Conservation (phyloP, 306 rosid species). For the Prunus mongolica region DNA sequence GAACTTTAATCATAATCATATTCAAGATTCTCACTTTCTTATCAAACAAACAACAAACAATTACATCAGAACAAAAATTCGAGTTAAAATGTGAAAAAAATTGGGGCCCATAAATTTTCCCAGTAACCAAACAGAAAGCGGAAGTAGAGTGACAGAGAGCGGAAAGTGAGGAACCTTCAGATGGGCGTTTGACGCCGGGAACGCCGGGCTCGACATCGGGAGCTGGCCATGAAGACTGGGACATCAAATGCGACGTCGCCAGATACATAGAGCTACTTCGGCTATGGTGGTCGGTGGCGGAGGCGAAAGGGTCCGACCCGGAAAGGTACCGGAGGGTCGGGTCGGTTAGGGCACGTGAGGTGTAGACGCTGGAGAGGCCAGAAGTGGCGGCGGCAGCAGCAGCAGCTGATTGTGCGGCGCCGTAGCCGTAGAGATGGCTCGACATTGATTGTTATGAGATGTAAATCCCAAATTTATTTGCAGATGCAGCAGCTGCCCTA, state of each 20-base stretch:
- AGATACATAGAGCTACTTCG: slow-evolving; percentile 21
- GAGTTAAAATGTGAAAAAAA: neutral
- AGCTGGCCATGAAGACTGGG: slow-evolving; percentile 57
- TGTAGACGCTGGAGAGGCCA: slow-evolving; percentile 5
- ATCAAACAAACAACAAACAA: neutral
- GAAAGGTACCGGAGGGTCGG: slow-evolving; percentile 17
- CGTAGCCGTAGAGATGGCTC: slow-evolving; percentile 37
- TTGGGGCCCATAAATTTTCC: neutral
- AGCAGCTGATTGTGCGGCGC: slow-evolving; percentile 21
- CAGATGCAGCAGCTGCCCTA: neutral
- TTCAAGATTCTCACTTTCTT: neutral
- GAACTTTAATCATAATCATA: neutral
- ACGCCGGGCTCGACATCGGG: slow-evolving; percentile 33
- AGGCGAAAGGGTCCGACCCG: slow-evolving; percentile 16
- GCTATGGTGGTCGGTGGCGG: neutral
- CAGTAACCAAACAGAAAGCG: neutral
- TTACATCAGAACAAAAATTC: neutral
- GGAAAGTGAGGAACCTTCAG: slow-evolving; percentile 45
- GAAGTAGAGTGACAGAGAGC: neutral
- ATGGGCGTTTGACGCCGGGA: slow-evolving; percentile 59
- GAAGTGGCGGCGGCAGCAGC: slow-evolving; percentile 20
- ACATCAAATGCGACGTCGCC: slow-evolving; percentile 32
- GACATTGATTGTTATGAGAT: slow-evolving; percentile 20
- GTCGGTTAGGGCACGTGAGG: slow-evolving; percentile 15
- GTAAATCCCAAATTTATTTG: neutral